Evolutionary conservation across 805 yeast species (phyloP), one percentile per base, ranked within the genome.

Genomic region (Ascoidea rubescens): DNA sequence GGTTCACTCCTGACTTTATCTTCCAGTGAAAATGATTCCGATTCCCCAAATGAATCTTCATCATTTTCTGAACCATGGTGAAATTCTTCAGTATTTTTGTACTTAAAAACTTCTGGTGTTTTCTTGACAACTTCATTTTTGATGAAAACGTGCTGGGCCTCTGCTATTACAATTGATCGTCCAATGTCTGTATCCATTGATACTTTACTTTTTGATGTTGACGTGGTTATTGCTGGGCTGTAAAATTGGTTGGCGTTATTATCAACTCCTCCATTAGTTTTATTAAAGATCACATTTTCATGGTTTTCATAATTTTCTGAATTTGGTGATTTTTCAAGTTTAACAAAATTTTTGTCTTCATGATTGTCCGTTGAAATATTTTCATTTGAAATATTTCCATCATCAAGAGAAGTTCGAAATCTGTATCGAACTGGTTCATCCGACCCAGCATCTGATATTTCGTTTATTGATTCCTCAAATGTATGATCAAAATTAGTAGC

Each of bases 271-370:
- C 14, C 14, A 10, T 37, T 37, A 37, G 43, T 37, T 37, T 37
- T 14, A 10, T 2, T 37, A 10, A 10, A 8, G 4, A 37, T 37
- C 14, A 10, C 4, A 14, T 14, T 37, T 37, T 37, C 43, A 21
- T 21, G 28, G 4, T 8, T 14, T 14, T 37, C 43, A 37, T 14
- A 10, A 10, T 37, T 14, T 37, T 37, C 14, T 4, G 30, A 42
- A 28, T 31, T 33, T 16, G n/a, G n/a, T 31, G 49, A 48, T 31
- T 43, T n/a, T 7, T 43, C 42, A 12, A 48, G 17, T n/a, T 46
- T 46, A 8, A n/a, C 50, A 48, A 51, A 53, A 31, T 33, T 48
- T 14, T 51, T 51, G n/a, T 54, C 52, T 45, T 52, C 54, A 43
- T 51, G 49, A 28, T 52, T 54, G 28, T 52, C 53, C 14, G 49